Base-by-base conservation (phyloP, 805 yeast genomes). In the Yarrowia keelungensis region DNA sequence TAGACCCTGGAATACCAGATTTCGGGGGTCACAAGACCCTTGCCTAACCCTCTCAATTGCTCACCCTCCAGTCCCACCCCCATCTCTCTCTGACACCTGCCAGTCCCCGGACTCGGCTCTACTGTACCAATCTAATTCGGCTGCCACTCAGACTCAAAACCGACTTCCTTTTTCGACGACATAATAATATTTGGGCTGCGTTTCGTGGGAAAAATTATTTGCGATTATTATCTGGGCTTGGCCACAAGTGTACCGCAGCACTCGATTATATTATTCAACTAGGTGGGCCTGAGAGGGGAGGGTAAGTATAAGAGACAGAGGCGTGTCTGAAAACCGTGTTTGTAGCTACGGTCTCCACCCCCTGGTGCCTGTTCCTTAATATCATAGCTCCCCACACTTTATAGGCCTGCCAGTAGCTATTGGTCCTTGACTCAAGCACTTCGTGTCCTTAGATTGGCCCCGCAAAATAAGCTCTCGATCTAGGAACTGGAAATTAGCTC, bases 401-500 rank as follows among this genome's bases (percentile, higher is more conserved):
- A 26, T 26, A 26, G 32, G 32, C 32, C 32, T 26, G 32, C 32
- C 32, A 26, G 32, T 3, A 19, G 19, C 19, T 19, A 26, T 26
- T 5, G 7, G 32, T 26, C 32, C 32, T 26, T 26, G 32, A 5
- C 32, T 26, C 32, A 26, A 26, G 7, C 32, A 26, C 32, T 5
- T 51, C 36, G 19, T 39, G 45, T 53, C 45, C 62, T 56, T 56
- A 56, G 47, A 41, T 56, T 56, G 62, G 65, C 51, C 65, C 65
- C 65, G 65, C 65, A 59, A 16, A 45, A 35, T 59, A 59, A 45
- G 35, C 65, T 59, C 36, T 59, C 51, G 50, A 43, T 59, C 65
- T 59, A 59, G 65, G 65, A 59, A 43, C 65, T 59, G 65, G 51
- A 59, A 59, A 59, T 43, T 59, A 56, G 47, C 62, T 54, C 61